Percentiles rank a stretch among this genome's conserved stretches.
Conservation (phyloP, 2,329 filamentous ascomycete species). For the Fusarium musae region DNA sequence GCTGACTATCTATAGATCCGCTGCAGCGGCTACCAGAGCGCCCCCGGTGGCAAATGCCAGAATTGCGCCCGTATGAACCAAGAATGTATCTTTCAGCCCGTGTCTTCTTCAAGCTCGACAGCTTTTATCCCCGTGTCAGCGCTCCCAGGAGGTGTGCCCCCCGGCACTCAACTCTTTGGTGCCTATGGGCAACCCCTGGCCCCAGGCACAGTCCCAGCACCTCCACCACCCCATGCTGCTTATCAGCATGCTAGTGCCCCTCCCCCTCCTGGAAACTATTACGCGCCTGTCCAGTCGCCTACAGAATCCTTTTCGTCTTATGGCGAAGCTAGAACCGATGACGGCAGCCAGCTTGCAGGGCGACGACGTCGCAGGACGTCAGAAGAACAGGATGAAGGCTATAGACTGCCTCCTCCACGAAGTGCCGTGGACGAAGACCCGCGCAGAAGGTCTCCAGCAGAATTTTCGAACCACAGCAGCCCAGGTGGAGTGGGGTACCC, state of each 20-base stretch:
- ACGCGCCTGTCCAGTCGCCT: slow-evolving; percentile 56
- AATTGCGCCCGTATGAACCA: slow-evolving; percentile 72
- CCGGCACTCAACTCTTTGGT: slow-evolving; percentile 66
- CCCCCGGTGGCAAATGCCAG: slow-evolving; percentile 67
- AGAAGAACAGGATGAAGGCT: slow-evolving; percentile 55
- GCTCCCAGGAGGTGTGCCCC: slow-evolving; percentile 66
- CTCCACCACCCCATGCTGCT: slow-evolving; percentile 39
- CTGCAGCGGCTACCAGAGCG: slow-evolving; percentile 69
- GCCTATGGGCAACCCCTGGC: slow-evolving; percentile 67
- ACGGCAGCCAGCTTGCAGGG: slow-evolving; percentile 45
- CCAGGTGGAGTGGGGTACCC: slow-evolving; percentile 56
- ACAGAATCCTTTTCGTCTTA: slow-evolving; percentile 57
- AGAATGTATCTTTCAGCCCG: slow-evolving; percentile 70
- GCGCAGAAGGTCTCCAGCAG: slow-evolving; percentile 62
- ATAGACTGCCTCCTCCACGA: slow-evolving; percentile 59
- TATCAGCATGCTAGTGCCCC: slow-evolving; percentile 44
- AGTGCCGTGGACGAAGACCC: slow-evolving; percentile 59
- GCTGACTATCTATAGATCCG: slow-evolving; percentile 59
- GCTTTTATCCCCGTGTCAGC: slow-evolving; percentile 70
- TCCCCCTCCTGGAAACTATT: slow-evolving; percentile 55
- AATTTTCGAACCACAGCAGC: slow-evolving; percentile 60
- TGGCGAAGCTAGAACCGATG: slow-evolving; percentile 49
- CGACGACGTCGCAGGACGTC: slow-evolving; percentile 52
- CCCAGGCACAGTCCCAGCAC: slow-evolving; percentile 45
- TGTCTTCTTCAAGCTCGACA: slow-evolving; percentile 65